Evolutionary conservation across 2,329 filamentous ascomycete species (phyloP).

Genomic region (Xylaria sp.): DNA sequence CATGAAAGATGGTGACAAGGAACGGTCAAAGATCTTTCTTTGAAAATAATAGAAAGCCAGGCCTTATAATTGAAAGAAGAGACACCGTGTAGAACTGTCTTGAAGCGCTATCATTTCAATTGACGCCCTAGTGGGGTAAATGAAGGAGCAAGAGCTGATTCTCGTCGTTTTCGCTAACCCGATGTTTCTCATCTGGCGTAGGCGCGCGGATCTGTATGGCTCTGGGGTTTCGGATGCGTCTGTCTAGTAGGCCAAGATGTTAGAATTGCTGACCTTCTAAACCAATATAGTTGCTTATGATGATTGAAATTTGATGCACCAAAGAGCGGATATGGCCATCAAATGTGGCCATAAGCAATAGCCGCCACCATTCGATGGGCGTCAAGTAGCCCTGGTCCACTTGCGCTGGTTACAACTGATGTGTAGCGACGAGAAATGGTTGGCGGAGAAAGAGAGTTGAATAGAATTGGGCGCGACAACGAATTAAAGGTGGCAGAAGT

Average conservation of each 20-base stretch:
- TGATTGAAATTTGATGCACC: slow-evolving; percentile 27
- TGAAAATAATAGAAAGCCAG: neutral
- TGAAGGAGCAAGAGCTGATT: neutral
- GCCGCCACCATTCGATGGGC: slow-evolving; percentile 39
- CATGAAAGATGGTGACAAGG: neutral
- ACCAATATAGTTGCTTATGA: neutral
- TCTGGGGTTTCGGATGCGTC: neutral
- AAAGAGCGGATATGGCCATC: slow-evolving; percentile 18
- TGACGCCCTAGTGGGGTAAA: slow-evolving; percentile 5
- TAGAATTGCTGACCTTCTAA: neutral
- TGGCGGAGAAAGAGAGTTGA: slow-evolving; percentile 41
- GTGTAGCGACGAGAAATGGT: slow-evolving; percentile 37
- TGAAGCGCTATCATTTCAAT: slow-evolving; percentile 22
- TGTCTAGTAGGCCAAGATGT: slow-evolving; percentile 2
- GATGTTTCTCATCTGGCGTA: slow-evolving; percentile 12
- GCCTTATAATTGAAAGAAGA: neutral
- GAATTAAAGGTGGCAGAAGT: slow-evolving; percentile 4
- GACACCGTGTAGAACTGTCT: neutral
- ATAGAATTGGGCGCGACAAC: slow-evolving; percentile 24
- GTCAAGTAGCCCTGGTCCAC: slow-evolving; percentile 37
- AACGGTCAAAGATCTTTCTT: neutral
- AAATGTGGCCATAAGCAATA: slow-evolving; percentile 29
- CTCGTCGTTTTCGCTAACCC: neutral
- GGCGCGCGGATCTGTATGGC: slow-evolving; percentile 25
- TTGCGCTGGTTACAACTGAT: slow-evolving; percentile 40